Conservation (phyloP, 2,329 filamentous ascomycete species). For the Fusarium sp. region DNA sequence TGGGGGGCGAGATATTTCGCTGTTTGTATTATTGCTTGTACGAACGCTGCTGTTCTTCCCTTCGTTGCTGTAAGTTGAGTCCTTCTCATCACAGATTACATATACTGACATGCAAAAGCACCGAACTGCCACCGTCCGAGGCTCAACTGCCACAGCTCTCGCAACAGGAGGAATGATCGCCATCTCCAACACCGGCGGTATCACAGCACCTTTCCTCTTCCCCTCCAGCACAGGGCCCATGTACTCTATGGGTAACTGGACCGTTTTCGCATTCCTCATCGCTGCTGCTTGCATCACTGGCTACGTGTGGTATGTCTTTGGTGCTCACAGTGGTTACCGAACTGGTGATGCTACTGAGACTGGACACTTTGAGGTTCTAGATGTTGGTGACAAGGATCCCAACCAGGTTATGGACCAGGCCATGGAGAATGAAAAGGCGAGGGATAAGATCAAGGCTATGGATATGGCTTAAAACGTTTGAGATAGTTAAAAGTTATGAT, state of each 20-base stretch:
- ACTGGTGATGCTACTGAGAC: constrained; percentile 34
- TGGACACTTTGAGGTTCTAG: constrained; percentile 29
- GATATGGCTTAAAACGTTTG: constrained; percentile 18
- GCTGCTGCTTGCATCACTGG: constrained; percentile 38
- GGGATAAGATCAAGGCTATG: constrained; percentile 26
- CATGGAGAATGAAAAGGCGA: constrained; percentile 23
- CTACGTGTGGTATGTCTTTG: constrained; percentile 47
- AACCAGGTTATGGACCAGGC: constrained; percentile 32
- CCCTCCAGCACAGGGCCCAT: constrained; percentile 44
- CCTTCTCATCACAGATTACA: rapidly evolving
- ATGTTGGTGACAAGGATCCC: constrained; percentile 32
- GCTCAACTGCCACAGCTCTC: constrained; percentile 47
- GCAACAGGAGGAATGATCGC: constrained; percentile 50
- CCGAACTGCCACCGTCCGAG: constrained; percentile 47
- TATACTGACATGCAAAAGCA: constrained; percentile 33
- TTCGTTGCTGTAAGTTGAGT: constrained; percentile 45
- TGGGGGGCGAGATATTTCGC: constrained; percentile 47
- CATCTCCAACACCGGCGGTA: constrained; percentile 48
- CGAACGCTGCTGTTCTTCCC: constrained; percentile 46
- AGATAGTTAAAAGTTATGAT: not conserved
- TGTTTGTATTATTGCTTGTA: constrained; percentile 48
- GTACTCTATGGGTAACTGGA: constrained; percentile 50
- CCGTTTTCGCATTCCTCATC: constrained; percentile 46
- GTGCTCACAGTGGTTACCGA: constrained; percentile 46
- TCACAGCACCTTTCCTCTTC: constrained; percentile 49